phyloP scores from a whole-genome alignment of 768 basidiomycete genomes.

The Collybiopsis luxurians region DNA sequence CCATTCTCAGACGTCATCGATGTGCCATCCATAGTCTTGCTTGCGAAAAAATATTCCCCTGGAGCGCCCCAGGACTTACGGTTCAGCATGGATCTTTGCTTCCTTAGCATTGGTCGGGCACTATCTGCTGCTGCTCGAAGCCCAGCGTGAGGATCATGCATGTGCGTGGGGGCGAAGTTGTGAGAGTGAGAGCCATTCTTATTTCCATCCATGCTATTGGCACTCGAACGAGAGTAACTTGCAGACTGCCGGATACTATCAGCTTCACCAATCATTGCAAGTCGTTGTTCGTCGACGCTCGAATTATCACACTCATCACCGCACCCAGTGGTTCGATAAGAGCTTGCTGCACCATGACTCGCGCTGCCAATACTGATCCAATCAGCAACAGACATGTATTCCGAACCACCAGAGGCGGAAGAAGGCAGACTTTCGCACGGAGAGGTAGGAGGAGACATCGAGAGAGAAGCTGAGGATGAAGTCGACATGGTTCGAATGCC shows the following conservation, averaged over 20 bases:
- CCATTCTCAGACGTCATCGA: too few species aligned
- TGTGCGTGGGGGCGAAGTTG: not conserved
- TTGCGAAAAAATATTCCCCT: too few species aligned
- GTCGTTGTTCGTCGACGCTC: not conserved
- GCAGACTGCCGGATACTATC: not conserved
- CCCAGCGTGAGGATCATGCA: slow-evolving; percentile 3
- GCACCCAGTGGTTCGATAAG: not conserved
- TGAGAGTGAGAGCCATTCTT: not conserved
- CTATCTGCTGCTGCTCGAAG: slow-evolving; percentile 4
- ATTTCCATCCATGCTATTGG: not conserved
- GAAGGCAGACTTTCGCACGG: not conserved
- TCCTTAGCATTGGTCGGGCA: slow-evolving; percentile 1
- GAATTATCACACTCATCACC: not conserved
- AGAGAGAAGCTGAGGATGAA: not conserved
- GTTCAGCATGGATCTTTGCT: slow-evolving; percentile 8
- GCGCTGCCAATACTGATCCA: not conserved
- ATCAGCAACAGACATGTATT: slow-evolving; percentile 3
- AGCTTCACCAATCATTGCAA: not conserved
- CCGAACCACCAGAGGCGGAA: not conserved
- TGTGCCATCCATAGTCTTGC: too few species aligned
- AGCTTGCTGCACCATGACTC: not conserved
- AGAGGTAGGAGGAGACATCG: not conserved
- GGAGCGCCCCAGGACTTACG: slow-evolving; percentile 6
- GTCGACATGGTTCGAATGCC: not conserved
- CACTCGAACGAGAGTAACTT: not conserved